Evolutionary conservation across 352 stramenopile genomes (phyloP).

Genomic region (Phytopythium mirpurense): DNA sequence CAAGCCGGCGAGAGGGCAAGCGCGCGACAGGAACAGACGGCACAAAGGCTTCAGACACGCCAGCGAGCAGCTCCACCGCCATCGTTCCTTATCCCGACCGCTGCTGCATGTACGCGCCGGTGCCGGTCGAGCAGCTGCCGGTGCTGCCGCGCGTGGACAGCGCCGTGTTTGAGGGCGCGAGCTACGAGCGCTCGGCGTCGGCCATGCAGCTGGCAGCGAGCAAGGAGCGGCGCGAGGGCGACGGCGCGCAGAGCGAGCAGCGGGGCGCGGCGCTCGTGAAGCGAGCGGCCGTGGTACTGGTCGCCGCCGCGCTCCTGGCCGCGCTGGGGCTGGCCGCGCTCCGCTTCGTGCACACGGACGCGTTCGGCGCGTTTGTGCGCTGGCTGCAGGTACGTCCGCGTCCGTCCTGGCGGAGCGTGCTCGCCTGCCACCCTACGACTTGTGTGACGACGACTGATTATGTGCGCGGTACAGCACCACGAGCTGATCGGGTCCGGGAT

Average conservation of each 20-base stretch:
- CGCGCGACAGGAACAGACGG: too few relatives aligned
- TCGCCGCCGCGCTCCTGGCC: slow-evolving; percentile 12
- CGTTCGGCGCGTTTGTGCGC: slow-evolving; percentile 37
- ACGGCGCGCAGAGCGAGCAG: background rate
- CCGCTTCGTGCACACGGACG: slow-evolving; percentile 34
- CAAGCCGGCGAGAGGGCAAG: too few relatives aligned
- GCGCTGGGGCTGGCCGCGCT: slow-evolving; percentile 21
- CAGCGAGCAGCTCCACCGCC: too few relatives aligned
- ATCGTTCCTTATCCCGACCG: too few relatives aligned
- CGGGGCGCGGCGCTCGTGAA: background rate
- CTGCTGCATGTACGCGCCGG: slow-evolving; percentile 15
- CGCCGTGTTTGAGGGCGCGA: background rate
- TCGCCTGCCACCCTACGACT: too few relatives aligned
- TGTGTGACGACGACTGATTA: too few relatives aligned
- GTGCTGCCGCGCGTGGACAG: slow-evolving; percentile 3
- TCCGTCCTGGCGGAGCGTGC: too few relatives aligned
- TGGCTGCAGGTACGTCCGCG: slow-evolving; percentile 59
- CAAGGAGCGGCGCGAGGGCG: background rate
- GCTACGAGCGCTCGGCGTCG: slow-evolving; percentile 3
- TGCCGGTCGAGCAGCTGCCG: slow-evolving; percentile 9
- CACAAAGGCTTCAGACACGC: background rate
- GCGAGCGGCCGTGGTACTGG: slow-evolving; percentile 14
- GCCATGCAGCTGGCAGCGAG: too few relatives aligned
- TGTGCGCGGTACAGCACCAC: slow-evolving; percentile 18
- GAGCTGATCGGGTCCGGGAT: slow-evolving; percentile 30